Evolutionary conservation across 2,329 filamentous ascomycete genomes (phyloP).

Genomic region (Fusarium pseudonygamai): DNA sequence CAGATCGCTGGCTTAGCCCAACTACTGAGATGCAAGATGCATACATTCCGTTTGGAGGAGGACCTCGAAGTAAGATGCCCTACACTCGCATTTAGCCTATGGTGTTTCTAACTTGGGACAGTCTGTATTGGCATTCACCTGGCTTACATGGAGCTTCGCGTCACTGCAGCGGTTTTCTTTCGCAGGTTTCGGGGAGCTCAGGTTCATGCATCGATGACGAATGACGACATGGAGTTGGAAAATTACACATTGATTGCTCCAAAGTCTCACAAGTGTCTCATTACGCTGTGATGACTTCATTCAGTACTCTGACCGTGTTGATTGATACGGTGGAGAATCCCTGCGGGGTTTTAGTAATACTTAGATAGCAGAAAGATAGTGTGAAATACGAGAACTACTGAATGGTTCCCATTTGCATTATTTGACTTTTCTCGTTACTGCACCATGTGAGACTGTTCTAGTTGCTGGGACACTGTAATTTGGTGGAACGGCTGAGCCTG

Average conservation of each 20-base stretch:
- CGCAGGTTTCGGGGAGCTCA: not conserved
- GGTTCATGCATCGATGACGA: not conserved
- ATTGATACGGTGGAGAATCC: not conserved
- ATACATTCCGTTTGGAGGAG: not conserved
- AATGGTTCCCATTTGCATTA: no score
- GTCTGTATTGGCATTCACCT: not conserved
- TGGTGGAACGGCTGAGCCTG: no score
- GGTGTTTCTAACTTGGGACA: not conserved
- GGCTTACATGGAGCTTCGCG: not conserved
- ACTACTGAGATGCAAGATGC: not conserved
- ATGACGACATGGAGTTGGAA: not conserved
- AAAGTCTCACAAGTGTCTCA: not conserved
- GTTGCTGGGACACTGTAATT: no score
- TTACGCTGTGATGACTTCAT: not conserved
- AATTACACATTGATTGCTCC: not conserved
- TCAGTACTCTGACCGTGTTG: rapidly evolving
- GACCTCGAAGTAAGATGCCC: not conserved
- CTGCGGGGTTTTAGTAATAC: no score
- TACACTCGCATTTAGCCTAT: rapidly evolving
- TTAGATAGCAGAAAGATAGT: no score
- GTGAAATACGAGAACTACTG: no score
- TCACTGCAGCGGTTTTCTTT: not conserved
- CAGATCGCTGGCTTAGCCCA: not conserved
- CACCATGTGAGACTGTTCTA: no score
- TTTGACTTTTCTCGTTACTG: no score